These are phyloP conservation scores for Euphrasia confusa DNA, from an alignment of 257 asterid genomes.

Conservation along the genomic window DNA sequence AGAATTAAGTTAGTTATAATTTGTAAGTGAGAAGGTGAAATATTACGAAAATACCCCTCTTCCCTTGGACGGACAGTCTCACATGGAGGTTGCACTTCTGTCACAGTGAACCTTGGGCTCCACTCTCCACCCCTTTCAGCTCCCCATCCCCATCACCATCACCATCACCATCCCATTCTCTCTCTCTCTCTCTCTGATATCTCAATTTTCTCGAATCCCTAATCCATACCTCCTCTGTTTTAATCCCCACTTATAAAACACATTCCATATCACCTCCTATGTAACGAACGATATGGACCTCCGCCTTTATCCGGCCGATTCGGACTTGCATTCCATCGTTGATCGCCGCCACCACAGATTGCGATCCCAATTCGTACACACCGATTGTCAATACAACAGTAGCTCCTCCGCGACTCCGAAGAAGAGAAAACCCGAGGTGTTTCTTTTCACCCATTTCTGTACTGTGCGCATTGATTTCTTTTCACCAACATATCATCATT, in stretches of 20 bases:
- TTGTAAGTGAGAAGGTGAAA: too few species aligned
- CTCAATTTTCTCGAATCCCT: constrained; percentile 8
- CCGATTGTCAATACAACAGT: constrained; percentile 29
- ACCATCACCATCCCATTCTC: too few species aligned
- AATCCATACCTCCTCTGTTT: neutral
- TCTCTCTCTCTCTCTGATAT: too few species aligned
- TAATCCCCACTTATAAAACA: constrained; percentile 17
- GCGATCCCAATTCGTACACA: constrained; percentile 9
- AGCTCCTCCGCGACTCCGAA: constrained; percentile 10
- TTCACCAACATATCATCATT: too few species aligned
- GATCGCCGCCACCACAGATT: constrained; percentile 11
- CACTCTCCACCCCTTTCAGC: constrained; percentile 30
- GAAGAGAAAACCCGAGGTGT: constrained; percentile 47
- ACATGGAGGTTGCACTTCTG: constrained; percentile 45
- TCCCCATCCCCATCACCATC: too few species aligned
- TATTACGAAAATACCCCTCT: too few species aligned
- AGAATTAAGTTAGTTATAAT: too few species aligned
- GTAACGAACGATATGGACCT: constrained; percentile 24
- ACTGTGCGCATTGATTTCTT: too few species aligned
- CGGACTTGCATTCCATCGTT: neutral
- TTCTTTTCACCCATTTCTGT: neutral
- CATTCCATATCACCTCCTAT: neutral
- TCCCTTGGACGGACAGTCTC: constrained; percentile 30
- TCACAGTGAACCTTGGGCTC: constrained; percentile 42
- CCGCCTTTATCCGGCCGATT: constrained; percentile 27